Base-by-base conservation (phyloP, 106 monocot genomes). In the Dendrobium chrysotoxum region DNA sequence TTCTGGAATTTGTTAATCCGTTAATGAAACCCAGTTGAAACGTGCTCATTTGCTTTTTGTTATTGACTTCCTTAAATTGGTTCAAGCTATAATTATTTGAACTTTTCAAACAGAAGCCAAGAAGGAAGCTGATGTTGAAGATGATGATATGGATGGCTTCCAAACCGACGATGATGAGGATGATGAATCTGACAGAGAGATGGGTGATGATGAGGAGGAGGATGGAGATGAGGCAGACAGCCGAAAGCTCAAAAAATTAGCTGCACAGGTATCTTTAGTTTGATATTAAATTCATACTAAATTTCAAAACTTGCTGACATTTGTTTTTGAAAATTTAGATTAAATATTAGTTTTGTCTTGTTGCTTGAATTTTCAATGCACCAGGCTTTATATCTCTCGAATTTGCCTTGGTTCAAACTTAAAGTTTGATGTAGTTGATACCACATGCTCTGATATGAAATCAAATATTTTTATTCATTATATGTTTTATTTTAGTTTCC, bases 91-190 rank as follows among this genome's bases (percentile, higher is more conserved):
- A 74, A 40, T 42, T 40, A 31, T 42, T 41, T 40, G 39, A 13
- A 55, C n/a, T 28, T 78, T 53, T 20, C 20, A 13, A 58, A 5
- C 67, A 96, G 96, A 94, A 82, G 65, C 92, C 77, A 88, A 87
- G 81, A 99, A 99, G 81, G 88, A 92, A 78, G 81, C 83, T 82
- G 93, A 91, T 28, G 86, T 20, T 65, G 90, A 82, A 85, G 92
- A 93, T 82, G 92, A 97, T 84, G 95, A 91, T 66, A 95, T 95
- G 99, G 93, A 95, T 88, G 95, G 91, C 20, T 86, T 95, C 31
- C 83, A 90, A 38, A 88, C 84, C 79, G 95, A 93, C 79, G 95
- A 86, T n/a, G 96, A 97, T 20, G 93, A 95, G 70, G 95, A 91
- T 47, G 90, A 92, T 54, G 88, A 86, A 9, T 86, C 86, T 77